These are phyloP conservation scores for Kluyveromyces lactis DNA, from an alignment of 805 yeast species.

Conservation along the genomic window DNA sequence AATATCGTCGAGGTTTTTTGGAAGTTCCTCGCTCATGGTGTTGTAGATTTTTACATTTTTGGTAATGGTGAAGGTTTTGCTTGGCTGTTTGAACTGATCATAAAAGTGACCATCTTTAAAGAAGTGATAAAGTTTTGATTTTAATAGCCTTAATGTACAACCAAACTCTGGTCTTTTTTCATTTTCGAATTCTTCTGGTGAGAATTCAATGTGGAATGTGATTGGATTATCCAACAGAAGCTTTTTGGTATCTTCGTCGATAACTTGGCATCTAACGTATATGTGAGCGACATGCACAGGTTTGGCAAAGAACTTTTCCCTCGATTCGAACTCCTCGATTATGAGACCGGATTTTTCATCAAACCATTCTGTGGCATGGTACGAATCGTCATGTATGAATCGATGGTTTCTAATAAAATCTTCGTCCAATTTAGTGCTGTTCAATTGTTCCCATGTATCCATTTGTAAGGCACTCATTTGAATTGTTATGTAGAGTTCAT, in stretches of 20 bases:
- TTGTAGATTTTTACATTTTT: constrained; percentile 32
- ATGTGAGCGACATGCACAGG: constrained; percentile 78
- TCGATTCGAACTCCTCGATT: constrained; percentile 34
- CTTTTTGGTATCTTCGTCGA: constrained; percentile 14
- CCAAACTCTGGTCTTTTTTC: constrained; percentile 60
- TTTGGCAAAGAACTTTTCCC: constrained; percentile 57
- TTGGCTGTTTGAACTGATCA: constrained; percentile 13
- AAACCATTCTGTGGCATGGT: constrained; percentile 24
- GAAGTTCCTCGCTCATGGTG: constrained; percentile 24
- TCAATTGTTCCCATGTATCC: constrained; percentile 27
- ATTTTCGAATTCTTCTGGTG: constrained; percentile 67
- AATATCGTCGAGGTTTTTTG: constrained; percentile 32
- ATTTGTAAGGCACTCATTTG: constrained; percentile 28
- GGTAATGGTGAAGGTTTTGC: constrained; percentile 20
- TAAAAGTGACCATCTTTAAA: constrained; percentile 39
- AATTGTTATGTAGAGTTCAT: constrained; percentile 27
- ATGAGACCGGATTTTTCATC: constrained; percentile 27
- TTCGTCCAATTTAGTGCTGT: constrained; percentile 25
- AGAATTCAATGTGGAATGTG: constrained; percentile 64
- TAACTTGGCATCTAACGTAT: constrained; percentile 43
- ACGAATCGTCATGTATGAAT: constrained; percentile 25
- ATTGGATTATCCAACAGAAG: constrained; percentile 30
- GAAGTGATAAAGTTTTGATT: constrained; percentile 46
- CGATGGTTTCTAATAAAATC: constrained; percentile 21
- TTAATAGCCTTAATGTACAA: constrained; percentile 54